Evolutionary conservation across 768 basidiomycete species (phyloP).

Genomic region (Mycena vulgaris): DNA sequence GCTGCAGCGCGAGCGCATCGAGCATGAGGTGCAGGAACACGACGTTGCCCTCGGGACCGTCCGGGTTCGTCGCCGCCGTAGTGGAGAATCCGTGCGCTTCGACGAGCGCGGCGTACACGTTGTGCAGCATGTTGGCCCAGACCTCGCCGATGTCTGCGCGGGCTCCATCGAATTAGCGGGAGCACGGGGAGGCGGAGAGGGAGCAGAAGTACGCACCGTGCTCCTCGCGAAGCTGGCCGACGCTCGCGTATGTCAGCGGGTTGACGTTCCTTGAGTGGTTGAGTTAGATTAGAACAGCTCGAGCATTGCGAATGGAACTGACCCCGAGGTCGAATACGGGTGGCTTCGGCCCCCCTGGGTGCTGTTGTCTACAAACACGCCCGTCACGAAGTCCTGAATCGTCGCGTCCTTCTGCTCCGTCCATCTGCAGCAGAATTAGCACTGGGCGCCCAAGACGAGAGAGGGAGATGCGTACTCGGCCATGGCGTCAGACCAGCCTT

Average conservation of each 20-base stretch:
- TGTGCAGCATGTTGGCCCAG: slow-evolving; percentile 60
- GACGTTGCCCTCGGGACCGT: slow-evolving; percentile 47
- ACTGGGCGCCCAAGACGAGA: too few species aligned
- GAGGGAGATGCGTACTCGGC: too few species aligned
- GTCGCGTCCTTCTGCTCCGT: background rate
- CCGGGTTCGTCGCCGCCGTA: slow-evolving; percentile 44
- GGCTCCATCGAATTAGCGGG: background rate
- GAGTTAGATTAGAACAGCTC: too few species aligned
- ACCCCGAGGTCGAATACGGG: slow-evolving; percentile 57
- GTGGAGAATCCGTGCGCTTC: slow-evolving; percentile 41
- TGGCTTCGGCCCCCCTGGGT: slow-evolving; percentile 57
- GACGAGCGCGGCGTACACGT: slow-evolving; percentile 48
- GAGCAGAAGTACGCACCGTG: slow-evolving; percentile 12
- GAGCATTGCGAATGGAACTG: background rate
- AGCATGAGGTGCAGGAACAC: slow-evolving; percentile 53
- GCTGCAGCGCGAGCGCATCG: slow-evolving; percentile 40
- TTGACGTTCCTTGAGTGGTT: slow-evolving; percentile 34
- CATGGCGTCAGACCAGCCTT: too few species aligned
- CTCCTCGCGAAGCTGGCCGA: background rate
- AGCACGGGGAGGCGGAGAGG: too few species aligned
- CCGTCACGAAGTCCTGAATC: background rate
- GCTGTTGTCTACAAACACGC: slow-evolving; percentile 43
- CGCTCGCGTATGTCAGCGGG: slow-evolving; percentile 4
- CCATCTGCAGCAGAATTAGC: too few species aligned
- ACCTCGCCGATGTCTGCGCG: slow-evolving; percentile 50